phyloP scores from a whole-genome alignment of 2,329 filamentous ascomycete species.

The Penicillium italicum region DNA sequence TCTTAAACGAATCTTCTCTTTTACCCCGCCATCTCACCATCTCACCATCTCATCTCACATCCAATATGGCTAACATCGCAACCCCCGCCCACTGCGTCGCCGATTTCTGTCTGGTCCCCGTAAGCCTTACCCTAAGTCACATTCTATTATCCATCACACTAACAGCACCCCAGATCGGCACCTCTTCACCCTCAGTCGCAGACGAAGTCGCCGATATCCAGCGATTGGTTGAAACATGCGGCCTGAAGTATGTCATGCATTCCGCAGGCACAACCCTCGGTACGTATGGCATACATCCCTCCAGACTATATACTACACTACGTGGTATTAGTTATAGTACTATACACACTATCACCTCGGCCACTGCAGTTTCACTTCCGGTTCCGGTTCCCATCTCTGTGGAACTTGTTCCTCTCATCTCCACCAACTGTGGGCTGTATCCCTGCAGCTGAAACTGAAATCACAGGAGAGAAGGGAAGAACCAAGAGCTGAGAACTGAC shows the following conservation, averaged over 20 bases:
- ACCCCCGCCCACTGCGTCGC: conserved; percentile 76
- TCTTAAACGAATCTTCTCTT: not conserved
- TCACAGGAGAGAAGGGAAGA: not conserved
- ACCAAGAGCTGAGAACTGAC: not conserved
- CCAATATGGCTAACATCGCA: conserved; percentile 29
- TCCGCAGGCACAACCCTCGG: conserved; percentile 89
- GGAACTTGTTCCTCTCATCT: not conserved
- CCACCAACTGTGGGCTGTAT: not conserved
- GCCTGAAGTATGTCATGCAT: conserved; percentile 83
- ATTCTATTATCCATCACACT: not conserved
- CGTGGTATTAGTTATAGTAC: no score
- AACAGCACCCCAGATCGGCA: conserved; percentile 63
- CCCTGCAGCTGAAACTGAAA: not conserved
- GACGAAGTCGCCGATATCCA: conserved; percentile 87
- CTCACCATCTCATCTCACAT: not conserved
- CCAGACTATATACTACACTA: not conserved
- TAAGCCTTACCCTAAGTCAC: conserved; percentile 39
- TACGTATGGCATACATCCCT: conserved; percentile 45
- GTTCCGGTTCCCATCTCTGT: not conserved
- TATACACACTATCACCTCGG: not conserved
- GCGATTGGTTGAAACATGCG: conserved; percentile 73
- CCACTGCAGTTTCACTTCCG: not conserved
- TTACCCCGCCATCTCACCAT: not conserved
- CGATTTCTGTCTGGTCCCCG: conserved; percentile 88
- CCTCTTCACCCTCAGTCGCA: conserved; percentile 69